Evolutionary conservation across 1,284 basidiomycete species (phyloP), one percentile per base, ranked within the genome.

Genomic region (Cryptococcus amylolentus): DNA sequence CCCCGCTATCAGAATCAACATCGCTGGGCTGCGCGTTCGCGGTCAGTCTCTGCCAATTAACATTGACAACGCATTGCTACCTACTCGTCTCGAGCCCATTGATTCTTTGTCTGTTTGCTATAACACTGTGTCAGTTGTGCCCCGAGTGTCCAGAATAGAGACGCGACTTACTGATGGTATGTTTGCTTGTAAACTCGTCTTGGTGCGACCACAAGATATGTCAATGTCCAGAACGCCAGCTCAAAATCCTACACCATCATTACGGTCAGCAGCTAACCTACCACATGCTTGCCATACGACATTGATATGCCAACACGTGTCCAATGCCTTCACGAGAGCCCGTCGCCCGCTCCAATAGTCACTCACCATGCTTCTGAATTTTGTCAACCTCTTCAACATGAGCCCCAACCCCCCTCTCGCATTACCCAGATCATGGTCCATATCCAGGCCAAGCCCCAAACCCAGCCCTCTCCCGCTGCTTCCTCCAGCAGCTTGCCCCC

Each of bases 101-200:
- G 90, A 74, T 97, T 96, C 82, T 96, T 96, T n/a, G 93, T 97
- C 80, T 96, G 91, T 89, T 77, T 75, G 54, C 66, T 52, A 51
- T n/a, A 51, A 18, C 43, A 55, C 27, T 56, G 59, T 49, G 31
- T 38, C 7, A 51, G 12, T n/a, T 46, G 12, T 43, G 38, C 14
- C n/a, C n/a, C 43, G 23, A 10, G 4, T 35, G 6, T 20, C 51
- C 20, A 45, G 28, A 13, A 52, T 52, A 46, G n/a, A 46, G 14
- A 41, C 31, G n/a, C 37, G 28, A 68, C 72, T 41, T 61, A 75
- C 69, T 73, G 72, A 52, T 75, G 69, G 61, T 73, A 74, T 45
- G 71, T 75, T 63, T 74, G 76, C 50, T 77, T 70, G 57, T 79
- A 94, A 86, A 96, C 93, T 83, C 90, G 82, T 70, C 88, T 83